Evolutionary conservation across 495 filamentous ascomycete genomes (phyloP), one percentile per base, ranked within the genome.

Genomic region (Aspergillus avenaceus): DNA sequence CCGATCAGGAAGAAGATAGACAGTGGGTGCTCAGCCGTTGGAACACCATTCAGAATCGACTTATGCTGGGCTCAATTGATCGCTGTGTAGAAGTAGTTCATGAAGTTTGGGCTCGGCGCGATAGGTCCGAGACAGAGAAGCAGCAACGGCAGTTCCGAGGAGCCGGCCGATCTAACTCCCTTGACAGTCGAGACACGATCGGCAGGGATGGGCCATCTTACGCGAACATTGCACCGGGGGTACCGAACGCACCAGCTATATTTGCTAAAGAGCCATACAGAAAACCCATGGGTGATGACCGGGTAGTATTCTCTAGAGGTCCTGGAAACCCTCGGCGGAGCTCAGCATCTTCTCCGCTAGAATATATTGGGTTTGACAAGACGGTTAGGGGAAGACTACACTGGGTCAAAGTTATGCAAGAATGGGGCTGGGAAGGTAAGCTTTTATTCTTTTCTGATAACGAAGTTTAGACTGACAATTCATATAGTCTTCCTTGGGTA

Each of bases 351-450:
- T 64, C 68, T 0, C 55, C 63, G 4, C 45, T 71, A 47, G 74
- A 82, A 44, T 71, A 75, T 34, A 74, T 83, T 41, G 84, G 86
- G 55, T 73, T 72, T 50, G 83, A 85, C 42, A 72, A 80, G 60
- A 88, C 84, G 13, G 82, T 90, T 13, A 74, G 80, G 45, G 86
- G 87, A 11, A 69, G 72, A 28, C 68, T 85, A 53, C 87, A 91
- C 64, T 91, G 87, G 87, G 75, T 85, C 11, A 83, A 84, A 47
- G 84, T 91, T 38, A 91, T 91, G 87, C 80, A 81, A 51, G 86
- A 89, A 50, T 87, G 82, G 82, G 71, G 77, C 13, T 91, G 87
- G 87, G 87, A 90, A 77, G 82, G 85, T 88, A 70, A 67, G 75
- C 29, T 52, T 49, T 52, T 27, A 36, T 34, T 45, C 9, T 29